Percentiles rank a stretch among this genome's conserved stretches.
Conservation (phyloP, 768 basidiomycete genomes). For the Naganishia antarctica region DNA sequence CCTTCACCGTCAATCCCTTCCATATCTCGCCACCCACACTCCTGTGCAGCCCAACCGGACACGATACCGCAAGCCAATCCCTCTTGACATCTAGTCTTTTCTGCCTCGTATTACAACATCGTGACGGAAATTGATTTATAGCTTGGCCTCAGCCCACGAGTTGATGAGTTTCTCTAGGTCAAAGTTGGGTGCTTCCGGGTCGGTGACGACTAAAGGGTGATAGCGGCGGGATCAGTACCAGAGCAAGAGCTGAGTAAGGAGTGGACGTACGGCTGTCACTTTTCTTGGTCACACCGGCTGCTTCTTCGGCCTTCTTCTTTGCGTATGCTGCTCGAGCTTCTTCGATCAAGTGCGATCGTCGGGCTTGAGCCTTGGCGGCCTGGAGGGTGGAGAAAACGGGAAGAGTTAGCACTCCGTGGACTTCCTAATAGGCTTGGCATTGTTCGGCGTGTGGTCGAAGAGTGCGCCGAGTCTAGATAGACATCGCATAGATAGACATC, state of each 20-base stretch:
- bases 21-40: too few species aligned
- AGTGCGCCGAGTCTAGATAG: too few species aligned
- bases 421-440: too few species aligned
- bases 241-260: background rate
- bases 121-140: background rate
- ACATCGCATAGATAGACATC: too few species aligned
- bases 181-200: constrained; percentile 92
- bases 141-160: constrained; percentile 39
- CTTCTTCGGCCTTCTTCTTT: constrained; percentile 56
- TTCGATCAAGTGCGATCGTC: constrained; percentile 68
- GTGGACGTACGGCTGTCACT: constrained; percentile 40
- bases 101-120: background rate
- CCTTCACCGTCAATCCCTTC: too few species aligned
- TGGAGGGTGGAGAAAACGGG: background rate
- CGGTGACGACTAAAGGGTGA: constrained; percentile 65
- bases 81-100: constrained; percentile 19
- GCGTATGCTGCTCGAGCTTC: constrained; percentile 81
- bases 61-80: too few species aligned
- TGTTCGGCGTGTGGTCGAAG: too few species aligned
- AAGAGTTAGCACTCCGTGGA: background rate
- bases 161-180: constrained; percentile 79
- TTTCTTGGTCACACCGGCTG: constrained; percentile 50
- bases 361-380: constrained; percentile 38
- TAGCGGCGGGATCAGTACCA: constrained; percentile 56
- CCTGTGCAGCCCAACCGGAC: too few species aligned